A percentile compares a stretch with the other conserved stretches of the same genome.
Conservation (phyloP, 1,284 basidiomycete species). For the Sporisorium exsertum region DNA sequence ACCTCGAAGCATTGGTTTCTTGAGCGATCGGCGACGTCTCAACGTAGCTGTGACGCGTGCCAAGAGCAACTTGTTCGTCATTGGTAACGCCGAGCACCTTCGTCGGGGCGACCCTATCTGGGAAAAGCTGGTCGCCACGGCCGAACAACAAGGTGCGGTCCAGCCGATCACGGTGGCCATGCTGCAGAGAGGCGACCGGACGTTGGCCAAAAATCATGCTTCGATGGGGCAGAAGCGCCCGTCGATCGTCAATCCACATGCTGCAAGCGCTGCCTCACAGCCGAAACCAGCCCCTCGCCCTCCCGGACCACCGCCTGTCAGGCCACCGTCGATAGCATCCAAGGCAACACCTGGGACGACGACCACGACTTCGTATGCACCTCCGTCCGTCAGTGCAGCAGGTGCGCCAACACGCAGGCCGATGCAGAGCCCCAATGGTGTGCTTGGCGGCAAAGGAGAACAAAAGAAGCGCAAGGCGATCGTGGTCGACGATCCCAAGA, state of each 20-base stretch:
- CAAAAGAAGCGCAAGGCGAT: constrained; percentile 46
- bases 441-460: constrained; percentile 11
- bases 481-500: constrained; percentile 29
- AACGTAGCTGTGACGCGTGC: constrained; percentile 98
- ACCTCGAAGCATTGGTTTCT: constrained; percentile 78
- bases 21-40: constrained; percentile 63
- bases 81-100: constrained; percentile 88
- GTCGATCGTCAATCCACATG: background rate
- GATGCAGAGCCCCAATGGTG: constrained; percentile 13
- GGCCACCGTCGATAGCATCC: constrained; percentile 20
- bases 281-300: constrained; percentile 6
- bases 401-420: background rate
- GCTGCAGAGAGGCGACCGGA: constrained; percentile 41
- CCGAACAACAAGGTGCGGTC: constrained; percentile 41
- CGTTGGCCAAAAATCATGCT: constrained; percentile 32
- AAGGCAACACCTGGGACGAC: background rate
- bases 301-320: constrained; percentile 11
- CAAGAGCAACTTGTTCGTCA: constrained; percentile 90
- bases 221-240: constrained; percentile 18
- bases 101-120: constrained; percentile 75
- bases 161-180: constrained; percentile 39
- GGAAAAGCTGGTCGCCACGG: constrained; percentile 51
- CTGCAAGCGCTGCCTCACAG: constrained; percentile 3
- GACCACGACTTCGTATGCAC: constrained; percentile 20
- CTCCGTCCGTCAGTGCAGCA: constrained; percentile 9